Conservation (phyloP, 306 rosid genomes). For the Cucurbita argyrosperma region DNA sequence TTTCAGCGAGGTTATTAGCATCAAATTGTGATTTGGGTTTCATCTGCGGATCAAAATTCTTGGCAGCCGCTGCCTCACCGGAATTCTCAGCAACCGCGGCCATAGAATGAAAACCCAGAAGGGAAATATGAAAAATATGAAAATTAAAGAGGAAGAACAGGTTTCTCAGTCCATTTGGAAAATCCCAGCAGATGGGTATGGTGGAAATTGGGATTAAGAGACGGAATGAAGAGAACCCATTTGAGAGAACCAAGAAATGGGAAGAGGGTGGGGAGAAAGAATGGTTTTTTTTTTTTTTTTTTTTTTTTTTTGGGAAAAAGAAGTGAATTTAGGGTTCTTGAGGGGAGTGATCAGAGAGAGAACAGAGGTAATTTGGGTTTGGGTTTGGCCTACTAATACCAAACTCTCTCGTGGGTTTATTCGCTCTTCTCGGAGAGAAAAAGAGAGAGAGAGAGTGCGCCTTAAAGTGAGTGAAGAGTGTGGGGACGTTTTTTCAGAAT, state of each 20-base stretch:
- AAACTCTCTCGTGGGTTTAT: not conserved
- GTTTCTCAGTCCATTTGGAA: not conserved
- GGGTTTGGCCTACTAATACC: constrained; percentile 1
- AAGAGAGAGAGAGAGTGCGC: not conserved
- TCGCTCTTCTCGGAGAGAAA: not conserved
- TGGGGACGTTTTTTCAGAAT: constrained; percentile 2
- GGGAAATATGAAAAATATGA: not conserved
- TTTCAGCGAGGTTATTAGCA: constrained; percentile 79
- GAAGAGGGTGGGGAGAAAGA: not conserved
- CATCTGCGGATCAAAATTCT: constrained; percentile 50
- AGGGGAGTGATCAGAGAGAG: too few species aligned
- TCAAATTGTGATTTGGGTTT: constrained; percentile 55
- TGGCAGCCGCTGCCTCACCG: constrained; percentile 49
- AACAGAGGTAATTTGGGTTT: not conserved
- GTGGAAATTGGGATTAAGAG: constrained; percentile 13
- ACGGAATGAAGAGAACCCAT: not conserved
- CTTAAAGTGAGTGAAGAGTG: constrained; percentile 9
- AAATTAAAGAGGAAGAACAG: not conserved
- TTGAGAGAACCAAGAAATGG: constrained; percentile 3
- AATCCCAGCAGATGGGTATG: not conserved
- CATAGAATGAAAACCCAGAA: constrained; percentile 29
- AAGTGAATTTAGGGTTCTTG: too few species aligned
- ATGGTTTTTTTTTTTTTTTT: not conserved
- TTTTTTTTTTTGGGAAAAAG: too few species aligned
- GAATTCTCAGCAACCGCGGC: constrained; percentile 83